These are phyloP conservation scores for Lupinus albus DNA, from an alignment of 306 rosid genomes.

Conservation along the genomic window DNA sequence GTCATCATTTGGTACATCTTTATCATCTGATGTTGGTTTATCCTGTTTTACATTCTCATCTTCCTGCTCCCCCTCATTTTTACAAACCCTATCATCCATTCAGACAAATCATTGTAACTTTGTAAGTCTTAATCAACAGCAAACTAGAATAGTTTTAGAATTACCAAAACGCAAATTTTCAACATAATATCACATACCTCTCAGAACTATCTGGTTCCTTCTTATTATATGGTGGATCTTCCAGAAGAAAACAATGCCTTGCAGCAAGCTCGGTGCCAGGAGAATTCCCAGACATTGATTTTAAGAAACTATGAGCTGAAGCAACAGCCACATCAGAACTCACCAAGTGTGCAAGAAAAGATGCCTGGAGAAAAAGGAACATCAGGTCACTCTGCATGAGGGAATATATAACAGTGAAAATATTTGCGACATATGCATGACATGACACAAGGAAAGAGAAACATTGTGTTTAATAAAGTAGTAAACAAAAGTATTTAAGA, in stretches of 20 bases:
- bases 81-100: conserved; percentile 51
- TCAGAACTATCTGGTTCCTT: conserved; percentile 55
- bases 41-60: conserved; percentile 50
- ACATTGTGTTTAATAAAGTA: background rate
- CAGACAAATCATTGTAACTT: conserved; percentile 49
- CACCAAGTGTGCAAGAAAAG: conserved; percentile 69
- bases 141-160: conserved; percentile 36
- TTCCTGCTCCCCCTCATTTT: conserved; percentile 47
- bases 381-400: conserved; percentile 6
- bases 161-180: conserved; percentile 27
- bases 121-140: conserved; percentile 45
- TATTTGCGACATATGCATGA: conserved; percentile 18
- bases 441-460: conserved; percentile 24
- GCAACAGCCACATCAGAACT: conserved; percentile 81
- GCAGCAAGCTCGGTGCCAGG: conserved; percentile 75
- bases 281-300: conserved; percentile 64
- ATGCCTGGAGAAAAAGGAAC: conserved; percentile 61
- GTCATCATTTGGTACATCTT: conserved; percentile 45
- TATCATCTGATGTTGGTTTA: conserved; percentile 47
- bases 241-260: conserved; percentile 75
- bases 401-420: conserved; percentile 1
- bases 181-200: conserved; percentile 56
- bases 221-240: conserved; percentile 69
- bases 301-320: conserved; percentile 74
- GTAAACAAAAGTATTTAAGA: conserved; percentile 21